Conservation (phyloP, 257 asterid genomes). For the Ilex asprella region DNA sequence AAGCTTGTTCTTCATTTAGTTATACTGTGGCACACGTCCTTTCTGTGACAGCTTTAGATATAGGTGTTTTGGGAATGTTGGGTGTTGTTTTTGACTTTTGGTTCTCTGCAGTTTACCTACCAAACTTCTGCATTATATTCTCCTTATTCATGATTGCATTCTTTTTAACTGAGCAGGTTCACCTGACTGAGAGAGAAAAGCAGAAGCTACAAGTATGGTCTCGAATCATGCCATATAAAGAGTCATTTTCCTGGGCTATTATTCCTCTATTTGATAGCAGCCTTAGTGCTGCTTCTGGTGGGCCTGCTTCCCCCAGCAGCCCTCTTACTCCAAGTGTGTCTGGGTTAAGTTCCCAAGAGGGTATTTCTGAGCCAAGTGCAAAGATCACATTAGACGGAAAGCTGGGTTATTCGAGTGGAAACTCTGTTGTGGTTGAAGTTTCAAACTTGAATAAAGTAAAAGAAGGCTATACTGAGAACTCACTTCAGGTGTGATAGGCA, state of each 20-base stretch:
- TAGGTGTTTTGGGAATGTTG: no score
- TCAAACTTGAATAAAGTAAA: conserved; percentile 97
- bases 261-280: conserved; percentile 94
- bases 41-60: no score
- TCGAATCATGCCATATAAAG: conserved; percentile 90
- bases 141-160: conserved; percentile 11
- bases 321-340: conserved; percentile 78
- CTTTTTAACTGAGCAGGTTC: conserved; percentile 44
- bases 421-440: conserved; percentile 92
- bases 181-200: conserved; percentile 91
- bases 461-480: conserved; percentile 96
- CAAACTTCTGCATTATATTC: conserved; percentile 7
- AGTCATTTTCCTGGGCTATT: conserved; percentile 96
- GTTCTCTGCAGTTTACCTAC: neutral
- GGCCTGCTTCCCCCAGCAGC: conserved; percentile 93
- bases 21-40: no score
- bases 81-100: no score
- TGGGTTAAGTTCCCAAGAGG: conserved; percentile 69
- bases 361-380: conserved; percentile 61
- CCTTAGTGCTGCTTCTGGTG: conserved; percentile 64
- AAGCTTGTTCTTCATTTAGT: no score
- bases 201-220: conserved; percentile 99
- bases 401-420: conserved; percentile 78
- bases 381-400: conserved; percentile 86
- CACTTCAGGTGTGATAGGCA: conserved; percentile 58